These are phyloP conservation scores for Fusarium solani-melongenae DNA, from an alignment of 2,329 filamentous ascomycete species.

Conservation along the genomic window DNA sequence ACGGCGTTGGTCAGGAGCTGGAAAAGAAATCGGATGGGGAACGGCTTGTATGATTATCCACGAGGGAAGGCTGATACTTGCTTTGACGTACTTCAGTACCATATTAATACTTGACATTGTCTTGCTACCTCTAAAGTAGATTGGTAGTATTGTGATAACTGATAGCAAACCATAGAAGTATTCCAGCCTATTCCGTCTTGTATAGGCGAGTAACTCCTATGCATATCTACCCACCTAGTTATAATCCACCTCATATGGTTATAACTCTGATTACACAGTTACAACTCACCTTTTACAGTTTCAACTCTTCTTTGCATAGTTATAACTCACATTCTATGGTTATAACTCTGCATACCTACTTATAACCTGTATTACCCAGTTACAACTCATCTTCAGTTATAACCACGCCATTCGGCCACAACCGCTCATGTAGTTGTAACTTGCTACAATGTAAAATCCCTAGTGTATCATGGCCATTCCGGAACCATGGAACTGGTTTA, in stretches of 20 bases:
- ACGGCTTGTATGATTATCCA: neutral
- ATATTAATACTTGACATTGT: neutral
- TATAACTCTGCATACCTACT: neutral
- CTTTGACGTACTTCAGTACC: neutral
- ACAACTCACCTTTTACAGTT: neutral
- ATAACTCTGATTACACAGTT: neutral
- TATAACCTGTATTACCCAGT: neutral
- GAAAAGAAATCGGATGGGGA: neutral
- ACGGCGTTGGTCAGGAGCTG: slow-evolving; percentile 3
- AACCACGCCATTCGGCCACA: neutral
- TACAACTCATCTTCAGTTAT: neutral
- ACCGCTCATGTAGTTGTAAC: neutral
- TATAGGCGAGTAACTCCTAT: neutral
- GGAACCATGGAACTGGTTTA: neutral
- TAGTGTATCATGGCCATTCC: neutral
- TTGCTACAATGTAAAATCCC: neutral
- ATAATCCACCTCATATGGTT: neutral
- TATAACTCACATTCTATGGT: neutral
- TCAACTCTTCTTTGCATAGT: neutral
- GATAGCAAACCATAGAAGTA: neutral
- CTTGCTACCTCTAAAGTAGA: neutral
- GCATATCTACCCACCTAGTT: neutral
- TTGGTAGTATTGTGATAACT: neutral
- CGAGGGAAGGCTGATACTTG: neutral
- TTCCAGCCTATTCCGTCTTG: neutral